Conservation (phyloP, 139 green algal species). For the Protoeuglena noctilucae region DNA sequence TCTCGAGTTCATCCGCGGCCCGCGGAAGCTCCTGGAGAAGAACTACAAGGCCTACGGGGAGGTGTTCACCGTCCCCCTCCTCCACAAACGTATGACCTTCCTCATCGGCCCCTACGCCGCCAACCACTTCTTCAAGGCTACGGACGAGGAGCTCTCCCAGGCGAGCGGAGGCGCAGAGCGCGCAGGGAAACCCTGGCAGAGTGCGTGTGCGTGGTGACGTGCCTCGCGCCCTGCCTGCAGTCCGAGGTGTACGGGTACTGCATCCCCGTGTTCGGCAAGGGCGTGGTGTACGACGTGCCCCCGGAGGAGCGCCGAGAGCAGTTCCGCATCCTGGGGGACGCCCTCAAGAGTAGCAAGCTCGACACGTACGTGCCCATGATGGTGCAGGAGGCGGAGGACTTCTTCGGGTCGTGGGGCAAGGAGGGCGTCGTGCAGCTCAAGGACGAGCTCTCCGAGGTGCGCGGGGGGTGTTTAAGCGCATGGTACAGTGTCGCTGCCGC, state of each 20-base stretch:
- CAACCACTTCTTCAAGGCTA: constrained; percentile 91
- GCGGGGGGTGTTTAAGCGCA: too few relatives aligned
- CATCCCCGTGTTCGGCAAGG: constrained; percentile 88
- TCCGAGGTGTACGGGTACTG: constrained; percentile 90
- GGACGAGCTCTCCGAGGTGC: constrained; percentile 68
- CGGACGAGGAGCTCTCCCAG: constrained; percentile 78
- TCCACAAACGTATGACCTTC: constrained; percentile 91
- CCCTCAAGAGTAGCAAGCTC: constrained; percentile 70
- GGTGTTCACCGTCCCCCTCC: constrained; percentile 90
- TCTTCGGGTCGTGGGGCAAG: constrained; percentile 76
- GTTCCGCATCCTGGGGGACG: constrained; percentile 90
- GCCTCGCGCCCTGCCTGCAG: not conserved
- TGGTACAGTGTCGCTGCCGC: too few relatives aligned
- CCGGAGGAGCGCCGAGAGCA: constrained; percentile 81
- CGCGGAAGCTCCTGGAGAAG: constrained; percentile 59
- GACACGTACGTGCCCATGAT: not conserved
- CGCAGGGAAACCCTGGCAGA: not conserved
- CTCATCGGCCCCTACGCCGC: constrained; percentile 75
- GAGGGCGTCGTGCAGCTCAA: constrained; percentile 74
- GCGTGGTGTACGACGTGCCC: constrained; percentile 97
- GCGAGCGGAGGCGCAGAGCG: too few relatives aligned
- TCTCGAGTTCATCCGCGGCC: constrained; percentile 22
- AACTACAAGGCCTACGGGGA: constrained; percentile 70
- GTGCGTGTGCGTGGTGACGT: not conserved
- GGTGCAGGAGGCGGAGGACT: constrained; percentile 53